Evolutionary conservation across 2,329 filamentous ascomycete genomes (phyloP).

Genomic region (Microdochium paspali): DNA sequence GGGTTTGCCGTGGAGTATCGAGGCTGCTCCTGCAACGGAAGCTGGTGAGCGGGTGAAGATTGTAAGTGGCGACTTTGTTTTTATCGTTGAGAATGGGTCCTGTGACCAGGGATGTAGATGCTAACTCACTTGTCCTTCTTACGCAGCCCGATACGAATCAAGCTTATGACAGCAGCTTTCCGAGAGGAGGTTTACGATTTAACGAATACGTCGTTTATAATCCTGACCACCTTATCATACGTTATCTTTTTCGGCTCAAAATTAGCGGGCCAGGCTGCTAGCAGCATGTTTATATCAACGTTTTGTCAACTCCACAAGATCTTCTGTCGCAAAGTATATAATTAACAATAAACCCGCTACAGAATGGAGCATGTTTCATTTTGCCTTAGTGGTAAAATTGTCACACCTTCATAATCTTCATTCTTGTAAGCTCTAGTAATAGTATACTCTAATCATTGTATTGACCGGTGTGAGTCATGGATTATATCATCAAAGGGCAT

Average conservation of each 20-base stretch:
- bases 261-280: background rate
- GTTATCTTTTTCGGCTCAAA: background rate
- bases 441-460: too few relatives aligned
- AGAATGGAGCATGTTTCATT: too few relatives aligned
- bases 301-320: too few relatives aligned
- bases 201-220: background rate
- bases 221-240: background rate
- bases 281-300: too few relatives aligned
- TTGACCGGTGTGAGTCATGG: too few relatives aligned
- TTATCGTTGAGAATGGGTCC: background rate
- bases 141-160: background rate
- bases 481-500: too few relatives aligned
- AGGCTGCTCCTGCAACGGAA: background rate
- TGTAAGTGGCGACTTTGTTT: background rate
- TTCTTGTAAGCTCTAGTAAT: too few relatives aligned
- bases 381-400: too few relatives aligned
- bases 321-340: too few relatives aligned
- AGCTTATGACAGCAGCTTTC: background rate
- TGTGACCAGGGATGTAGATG: background rate
- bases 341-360: too few relatives aligned
- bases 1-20: background rate
- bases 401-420: too few relatives aligned
- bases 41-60: too few relatives aligned
- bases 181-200: background rate
- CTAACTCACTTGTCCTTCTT: background rate